Evolutionary conservation across 345 rosid species (phyloP).

Genomic region (Eutrema japonicum): DNA sequence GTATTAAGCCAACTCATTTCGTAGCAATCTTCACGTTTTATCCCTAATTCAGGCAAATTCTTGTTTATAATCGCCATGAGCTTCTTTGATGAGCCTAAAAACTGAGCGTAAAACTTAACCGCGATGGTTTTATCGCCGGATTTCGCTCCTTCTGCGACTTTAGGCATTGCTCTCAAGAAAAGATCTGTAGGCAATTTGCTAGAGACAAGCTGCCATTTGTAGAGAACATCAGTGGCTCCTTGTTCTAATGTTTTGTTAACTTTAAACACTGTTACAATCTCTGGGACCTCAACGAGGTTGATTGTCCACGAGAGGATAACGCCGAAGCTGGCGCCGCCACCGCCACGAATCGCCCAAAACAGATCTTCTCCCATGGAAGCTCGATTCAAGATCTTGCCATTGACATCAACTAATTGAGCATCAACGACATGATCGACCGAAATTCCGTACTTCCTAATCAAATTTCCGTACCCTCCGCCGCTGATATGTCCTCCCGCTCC

Average conservation of each 20-base stretch:
- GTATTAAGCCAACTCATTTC: neutral
- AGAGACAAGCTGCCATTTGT: slow-evolving; percentile 6
- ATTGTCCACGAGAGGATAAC: slow-evolving; percentile 4
- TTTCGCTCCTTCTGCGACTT: neutral
- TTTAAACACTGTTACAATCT: neutral
- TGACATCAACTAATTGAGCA: no score
- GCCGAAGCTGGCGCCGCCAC: slow-evolving; percentile 52
- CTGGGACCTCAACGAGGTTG: slow-evolving; percentile 37
- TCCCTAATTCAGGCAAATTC: slow-evolving; percentile 2
- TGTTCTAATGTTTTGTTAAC: neutral
- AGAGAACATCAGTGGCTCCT: neutral
- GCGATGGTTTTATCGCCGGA: neutral
- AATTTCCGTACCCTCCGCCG: no score
- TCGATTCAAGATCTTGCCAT: no score
- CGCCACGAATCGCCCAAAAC: slow-evolving; percentile 50
- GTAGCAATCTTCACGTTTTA: slow-evolving; percentile 5
- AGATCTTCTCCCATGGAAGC: no score
- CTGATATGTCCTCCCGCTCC: neutral
- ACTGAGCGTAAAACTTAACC: neutral
- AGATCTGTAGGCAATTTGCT: neutral
- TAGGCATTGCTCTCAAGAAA: slow-evolving; percentile 2
- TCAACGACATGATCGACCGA: no score
- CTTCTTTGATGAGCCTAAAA: neutral
- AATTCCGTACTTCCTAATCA: no score
- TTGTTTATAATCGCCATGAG: slow-evolving; percentile 8